phyloP scores from a whole-genome alignment of 768 basidiomycete genomes.

The Calocera cornea region DNA sequence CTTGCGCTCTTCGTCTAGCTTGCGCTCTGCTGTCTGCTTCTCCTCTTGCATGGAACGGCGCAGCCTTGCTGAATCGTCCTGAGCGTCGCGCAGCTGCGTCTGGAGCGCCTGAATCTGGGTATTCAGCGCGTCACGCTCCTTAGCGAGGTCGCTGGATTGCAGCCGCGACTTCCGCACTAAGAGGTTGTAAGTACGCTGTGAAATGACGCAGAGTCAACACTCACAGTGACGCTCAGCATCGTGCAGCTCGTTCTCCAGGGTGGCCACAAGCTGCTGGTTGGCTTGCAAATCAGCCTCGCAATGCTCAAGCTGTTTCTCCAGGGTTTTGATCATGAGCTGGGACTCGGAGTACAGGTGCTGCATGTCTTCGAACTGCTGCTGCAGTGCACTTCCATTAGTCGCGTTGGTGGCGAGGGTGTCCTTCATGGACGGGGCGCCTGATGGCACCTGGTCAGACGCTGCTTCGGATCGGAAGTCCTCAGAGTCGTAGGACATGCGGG shows the following conservation, averaged over 20 bases:
- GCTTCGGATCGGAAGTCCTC: not conserved
- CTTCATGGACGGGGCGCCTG: not conserved
- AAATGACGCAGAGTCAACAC: slow-evolving; percentile 24
- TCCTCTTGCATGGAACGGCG: slow-evolving; percentile 74
- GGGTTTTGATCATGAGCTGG: slow-evolving; percentile 80
- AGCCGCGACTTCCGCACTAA: slow-evolving; percentile 84
- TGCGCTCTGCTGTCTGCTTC: slow-evolving; percentile 72
- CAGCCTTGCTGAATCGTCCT: slow-evolving; percentile 63
- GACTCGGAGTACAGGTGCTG: slow-evolving; percentile 42
- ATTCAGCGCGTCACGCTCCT: slow-evolving; percentile 67
- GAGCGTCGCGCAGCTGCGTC: slow-evolving; percentile 59
- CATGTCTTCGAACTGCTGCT: not conserved
- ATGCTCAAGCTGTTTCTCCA: slow-evolving; percentile 87
- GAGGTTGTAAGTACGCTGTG: slow-evolving; percentile 9
- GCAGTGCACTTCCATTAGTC: not conserved
- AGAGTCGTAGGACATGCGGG: not conserved
- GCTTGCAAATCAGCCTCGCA: slow-evolving; percentile 83
- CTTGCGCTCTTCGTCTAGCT: slow-evolving; percentile 72
- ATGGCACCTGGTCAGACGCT: not conserved
- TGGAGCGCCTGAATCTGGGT: slow-evolving; percentile 52
- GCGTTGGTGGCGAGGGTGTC: not conserved
- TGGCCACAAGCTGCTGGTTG: slow-evolving; percentile 78
- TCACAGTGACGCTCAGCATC: slow-evolving; percentile 87
- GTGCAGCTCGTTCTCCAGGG: slow-evolving; percentile 70
- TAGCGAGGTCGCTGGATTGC: slow-evolving; percentile 79